Evolutionary conservation across 805 yeast species (phyloP), one percentile per base, ranked within the genome.

Genomic region (Teunomyces aglyptinius): DNA sequence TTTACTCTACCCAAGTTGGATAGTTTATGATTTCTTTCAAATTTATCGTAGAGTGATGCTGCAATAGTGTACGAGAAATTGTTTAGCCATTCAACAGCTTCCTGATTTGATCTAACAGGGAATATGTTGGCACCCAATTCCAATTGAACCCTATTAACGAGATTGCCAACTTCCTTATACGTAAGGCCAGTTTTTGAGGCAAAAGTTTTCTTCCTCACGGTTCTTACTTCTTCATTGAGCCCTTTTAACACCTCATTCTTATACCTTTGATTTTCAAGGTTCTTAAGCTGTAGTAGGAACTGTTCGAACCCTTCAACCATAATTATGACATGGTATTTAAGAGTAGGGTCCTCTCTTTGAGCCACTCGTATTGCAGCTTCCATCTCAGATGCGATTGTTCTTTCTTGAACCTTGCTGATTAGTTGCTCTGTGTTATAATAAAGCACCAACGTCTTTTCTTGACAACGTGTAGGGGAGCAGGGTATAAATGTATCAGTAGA

Each of bases 41-140:
- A 63, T 18, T 78, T 78, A 56, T 84, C 89, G 60, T 80, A 79
- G 26, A 81, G 56, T 10, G 79, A 67, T 12, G 65, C 59, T 0
- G 82, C 72, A 5, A 85, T 71, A 0, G 89, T 72, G 52, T 81
- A 77, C 0, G 86, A 68, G 50, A 83, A 73, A 12, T 83, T 76
- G 39, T 70, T 75, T 12, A 84, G 56, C 82, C 88, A 82, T 3
- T 65, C 71, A 1, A 71, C 46, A 1, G 77, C 63, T 42, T 82
- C 87, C 40, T 61, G 70, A 5, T 58, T 56, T 39, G 70, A 78
- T 63, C 69, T 72, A 1, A 77, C 71, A 12, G 74, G 77, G 53
- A 82, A 81, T 1, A 82, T 58, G 50, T 80, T 81, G 16, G 79
- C 60, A 3, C 76, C 75, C 52, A 70, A 53, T 27, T 67, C 54